Evolutionary conservation across 2,329 filamentous ascomycete species (phyloP).

Genomic region (Cladobotryum mycophilum): DNA sequence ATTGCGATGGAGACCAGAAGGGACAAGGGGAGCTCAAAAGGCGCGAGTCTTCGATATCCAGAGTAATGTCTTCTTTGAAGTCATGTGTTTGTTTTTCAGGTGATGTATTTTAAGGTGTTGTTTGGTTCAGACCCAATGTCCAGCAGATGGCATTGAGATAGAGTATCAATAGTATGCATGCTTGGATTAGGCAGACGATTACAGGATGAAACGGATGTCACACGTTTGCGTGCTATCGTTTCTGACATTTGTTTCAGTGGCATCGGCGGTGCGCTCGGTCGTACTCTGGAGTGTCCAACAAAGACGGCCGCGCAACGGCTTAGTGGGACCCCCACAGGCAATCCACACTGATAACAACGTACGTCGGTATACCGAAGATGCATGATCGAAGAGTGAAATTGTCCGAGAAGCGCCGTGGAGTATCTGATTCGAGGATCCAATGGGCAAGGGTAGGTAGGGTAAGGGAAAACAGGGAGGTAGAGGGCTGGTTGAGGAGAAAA

Average conservation of each 20-base stretch:
- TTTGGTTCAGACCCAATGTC: too few relatives aligned
- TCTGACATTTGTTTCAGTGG: constrained; percentile 24
- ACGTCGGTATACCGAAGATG: constrained; percentile 11
- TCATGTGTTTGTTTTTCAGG: too few relatives aligned
- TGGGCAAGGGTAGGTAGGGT: constrained; percentile 2
- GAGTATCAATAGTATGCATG: too few relatives aligned
- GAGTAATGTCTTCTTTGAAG: too few relatives aligned
- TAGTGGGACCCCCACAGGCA: constrained; percentile 27
- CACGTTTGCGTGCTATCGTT: constrained; percentile 10
- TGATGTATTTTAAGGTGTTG: too few relatives aligned
- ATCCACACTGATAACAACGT: constrained; percentile 17
- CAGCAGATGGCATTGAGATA: too few relatives aligned
- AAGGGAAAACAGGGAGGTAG: not conserved
- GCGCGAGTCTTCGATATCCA: too few relatives aligned
- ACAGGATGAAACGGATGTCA: constrained; percentile 10
- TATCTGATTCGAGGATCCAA: constrained; percentile 10
- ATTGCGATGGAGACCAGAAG: too few relatives aligned
- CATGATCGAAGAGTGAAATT: constrained; percentile 17
- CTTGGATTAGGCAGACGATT: constrained; percentile 2
- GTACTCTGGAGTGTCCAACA: constrained; percentile 28
- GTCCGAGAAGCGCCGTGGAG: constrained; percentile 18
- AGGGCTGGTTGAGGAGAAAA: constrained; percentile 4
- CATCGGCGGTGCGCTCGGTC: constrained; percentile 32
- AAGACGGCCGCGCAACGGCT: constrained; percentile 21
- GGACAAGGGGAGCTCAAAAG: too few relatives aligned